phyloP scores from a whole-genome alignment of 164 flowering plant species.

The Magnolia officinalis region DNA sequence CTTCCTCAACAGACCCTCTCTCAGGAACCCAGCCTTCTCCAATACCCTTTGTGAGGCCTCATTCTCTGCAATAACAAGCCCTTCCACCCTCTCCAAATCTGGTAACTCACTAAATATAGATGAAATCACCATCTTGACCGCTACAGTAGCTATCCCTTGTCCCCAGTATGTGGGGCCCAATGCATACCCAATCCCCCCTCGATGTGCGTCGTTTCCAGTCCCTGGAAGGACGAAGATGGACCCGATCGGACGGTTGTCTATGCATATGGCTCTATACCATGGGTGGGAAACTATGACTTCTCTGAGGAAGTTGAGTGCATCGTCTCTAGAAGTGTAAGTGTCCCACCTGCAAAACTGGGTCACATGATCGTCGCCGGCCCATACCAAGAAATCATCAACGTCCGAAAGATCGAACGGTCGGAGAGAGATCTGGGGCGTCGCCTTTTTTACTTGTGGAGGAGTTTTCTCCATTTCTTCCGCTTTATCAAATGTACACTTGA shows the following conservation, averaged over 20 bases:
- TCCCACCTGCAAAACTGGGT: constrained; percentile 8
- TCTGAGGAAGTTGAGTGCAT: constrained; percentile 19
- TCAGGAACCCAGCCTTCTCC: constrained; percentile 41
- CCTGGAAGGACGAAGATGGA: constrained; percentile 25
- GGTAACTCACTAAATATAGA: constrained; percentile 31
- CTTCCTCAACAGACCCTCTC: constrained; percentile 41
- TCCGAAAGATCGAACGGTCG: constrained; percentile 32
- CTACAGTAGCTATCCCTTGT: constrained; percentile 30
- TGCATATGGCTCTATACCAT: constrained; percentile 39
- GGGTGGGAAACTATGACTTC: constrained; percentile 23
- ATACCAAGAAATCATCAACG: constrained; percentile 33
- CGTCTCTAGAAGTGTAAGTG: constrained; percentile 24
- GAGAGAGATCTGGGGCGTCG: constrained; percentile 14
- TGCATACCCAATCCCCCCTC: constrained; percentile 33
- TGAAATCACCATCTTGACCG: constrained; percentile 30
- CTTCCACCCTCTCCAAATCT: constrained; percentile 32
- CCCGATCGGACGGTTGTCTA: constrained; percentile 33
- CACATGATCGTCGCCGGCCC: constrained; percentile 31
- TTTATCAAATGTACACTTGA: no score
- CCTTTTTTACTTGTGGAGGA: no score
- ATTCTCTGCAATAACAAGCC: constrained; percentile 28
- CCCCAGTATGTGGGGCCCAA: constrained; percentile 32
- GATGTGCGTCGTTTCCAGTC: constrained; percentile 20
- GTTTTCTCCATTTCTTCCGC: no score
- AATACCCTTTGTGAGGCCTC: constrained; percentile 42